Evolutionary conservation across 805 yeast genomes (phyloP).

Genomic region (Debaryomyces prosopidis): DNA sequence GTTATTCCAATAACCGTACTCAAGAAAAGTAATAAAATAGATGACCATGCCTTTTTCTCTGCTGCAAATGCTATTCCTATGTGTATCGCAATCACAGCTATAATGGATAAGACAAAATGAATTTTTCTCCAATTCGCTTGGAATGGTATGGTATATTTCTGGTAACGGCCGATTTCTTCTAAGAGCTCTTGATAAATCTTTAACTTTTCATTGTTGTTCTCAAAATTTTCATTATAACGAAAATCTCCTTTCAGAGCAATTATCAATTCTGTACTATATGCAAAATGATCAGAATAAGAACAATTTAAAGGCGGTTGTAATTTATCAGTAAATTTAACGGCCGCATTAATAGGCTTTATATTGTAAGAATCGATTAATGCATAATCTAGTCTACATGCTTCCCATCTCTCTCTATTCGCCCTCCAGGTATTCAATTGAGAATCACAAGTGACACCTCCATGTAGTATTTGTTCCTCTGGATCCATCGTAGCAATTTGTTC

Average conservation of each 20-base stretch:
- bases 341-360: constrained; percentile 58
- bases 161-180: constrained; percentile 44
- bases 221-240: constrained; percentile 1
- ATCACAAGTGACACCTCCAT: constrained; percentile 90
- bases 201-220: constrained; percentile 15
- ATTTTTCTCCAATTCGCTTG: constrained; percentile 65
- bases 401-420: constrained; percentile 47
- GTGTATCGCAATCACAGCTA: constrained; percentile 45
- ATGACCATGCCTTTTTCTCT: constrained; percentile 55
- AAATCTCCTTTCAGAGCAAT: constrained; percentile 12
- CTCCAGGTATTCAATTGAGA: constrained; percentile 89
- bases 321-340: constrained; percentile 71
- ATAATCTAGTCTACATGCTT: constrained; percentile 89
- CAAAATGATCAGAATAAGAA: constrained; percentile 93
- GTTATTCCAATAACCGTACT: constrained; percentile 58
- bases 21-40: constrained; percentile 62
- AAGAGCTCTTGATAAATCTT: constrained; percentile 39
- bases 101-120: constrained; percentile 62
- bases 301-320: constrained; percentile 54
- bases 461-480: constrained; percentile 54
- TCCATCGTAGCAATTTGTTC: constrained; percentile 25
- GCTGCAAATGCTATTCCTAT: constrained; percentile 63
- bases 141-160: constrained; percentile 47
- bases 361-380: constrained; percentile 68
- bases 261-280: constrained; percentile 47